These are phyloP conservation scores for Chloropicon primus DNA, from an alignment of 139 green algal genomes.

Conservation along the genomic window DNA sequence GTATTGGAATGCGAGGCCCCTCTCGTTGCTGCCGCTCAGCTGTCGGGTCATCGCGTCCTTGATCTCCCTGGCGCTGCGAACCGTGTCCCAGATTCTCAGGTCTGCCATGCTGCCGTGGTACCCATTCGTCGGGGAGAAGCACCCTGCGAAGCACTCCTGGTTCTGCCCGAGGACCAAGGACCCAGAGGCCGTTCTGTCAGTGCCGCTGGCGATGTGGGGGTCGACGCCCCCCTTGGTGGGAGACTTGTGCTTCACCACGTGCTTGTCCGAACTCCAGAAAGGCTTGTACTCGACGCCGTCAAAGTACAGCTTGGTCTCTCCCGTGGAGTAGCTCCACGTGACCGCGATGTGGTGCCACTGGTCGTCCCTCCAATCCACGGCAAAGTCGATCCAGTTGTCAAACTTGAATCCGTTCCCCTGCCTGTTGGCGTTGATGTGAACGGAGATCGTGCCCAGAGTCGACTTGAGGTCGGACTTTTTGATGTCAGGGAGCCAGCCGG, in stretches of 20 bases:
- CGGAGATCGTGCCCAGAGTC: constrained; percentile 41
- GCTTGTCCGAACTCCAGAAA: constrained; percentile 39
- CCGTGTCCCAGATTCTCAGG: constrained; percentile 52
- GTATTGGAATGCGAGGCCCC: background rate
- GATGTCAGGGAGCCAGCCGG: background rate
- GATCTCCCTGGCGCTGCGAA: constrained; percentile 36
- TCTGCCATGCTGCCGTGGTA: constrained; percentile 52
- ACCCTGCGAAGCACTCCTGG: constrained; percentile 68
- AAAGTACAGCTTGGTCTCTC: constrained; percentile 46
- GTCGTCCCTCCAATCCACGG: constrained; percentile 51
- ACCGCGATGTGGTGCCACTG: constrained; percentile 71
- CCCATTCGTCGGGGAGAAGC: constrained; percentile 50
- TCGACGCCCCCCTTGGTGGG: constrained; percentile 38
- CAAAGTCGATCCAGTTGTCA: constrained; percentile 63
- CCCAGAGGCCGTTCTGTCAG: constrained; percentile 25
- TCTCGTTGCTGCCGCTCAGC: background rate
- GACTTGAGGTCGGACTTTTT: constrained; percentile 6
- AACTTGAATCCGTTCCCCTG: constrained; percentile 23
- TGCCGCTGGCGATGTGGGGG: constrained; percentile 27
- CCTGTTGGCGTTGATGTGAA: constrained; percentile 75
- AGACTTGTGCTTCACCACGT: background rate
- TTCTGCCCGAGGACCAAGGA: constrained; percentile 63
- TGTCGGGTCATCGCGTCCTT: constrained; percentile 30
- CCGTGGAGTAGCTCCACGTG: constrained; percentile 47
- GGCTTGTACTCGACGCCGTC: constrained; percentile 40